Base-by-base conservation (phyloP, 202 grass and related monocot genomes). In the Setaria italica region DNA sequence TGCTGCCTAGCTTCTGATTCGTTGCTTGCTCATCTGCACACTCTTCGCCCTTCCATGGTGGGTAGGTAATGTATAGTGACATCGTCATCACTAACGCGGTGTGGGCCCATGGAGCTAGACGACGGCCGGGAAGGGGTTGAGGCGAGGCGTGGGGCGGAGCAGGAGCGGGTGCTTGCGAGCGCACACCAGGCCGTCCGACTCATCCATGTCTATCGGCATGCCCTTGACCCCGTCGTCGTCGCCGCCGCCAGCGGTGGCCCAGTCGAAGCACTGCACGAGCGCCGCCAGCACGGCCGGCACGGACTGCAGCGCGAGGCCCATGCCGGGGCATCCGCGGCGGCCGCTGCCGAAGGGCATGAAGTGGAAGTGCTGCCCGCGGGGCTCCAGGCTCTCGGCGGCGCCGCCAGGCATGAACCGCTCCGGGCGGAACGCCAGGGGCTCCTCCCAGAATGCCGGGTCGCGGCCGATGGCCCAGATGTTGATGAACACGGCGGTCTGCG, bases 331-430 rank as follows among this genome's bases (percentile, higher is more conserved):
- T 0, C 93, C 90, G 20, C 88, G 82, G 16, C 90, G 85, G 0
- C 93, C 93, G 15, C 93, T 95, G 9, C 93, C 90, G 39, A 95
- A 95, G 0, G 93, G 93, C 64, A 95, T 84, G 45, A 89, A 80
- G 54, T 95, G 90, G 77, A 90, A 90, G 4, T 95, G 59, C 67
- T 90, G 80, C 6, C 90, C 93, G 10, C 71, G 85, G 4, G 87
- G 73, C 35, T 95, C 88, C 12, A 95, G 30, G 0, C 50, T 35
- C n/a, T 85, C 85, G 70, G 63, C 63, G 0, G 62, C 75, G 7
- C 88, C 93, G 45, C 72, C 85, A 6, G 60, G 21, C 39, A 90
- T 2, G 67, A 95, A 95, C 60, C 90, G 60, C 76, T 95, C 90
- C 29, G 93, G 93, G 21, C 87, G 57, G 88, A 95, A 95, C 33